Evolutionary conservation across 1,139 yeast species (phyloP).

Genomic region (Yamadazyma diospyri): DNA sequence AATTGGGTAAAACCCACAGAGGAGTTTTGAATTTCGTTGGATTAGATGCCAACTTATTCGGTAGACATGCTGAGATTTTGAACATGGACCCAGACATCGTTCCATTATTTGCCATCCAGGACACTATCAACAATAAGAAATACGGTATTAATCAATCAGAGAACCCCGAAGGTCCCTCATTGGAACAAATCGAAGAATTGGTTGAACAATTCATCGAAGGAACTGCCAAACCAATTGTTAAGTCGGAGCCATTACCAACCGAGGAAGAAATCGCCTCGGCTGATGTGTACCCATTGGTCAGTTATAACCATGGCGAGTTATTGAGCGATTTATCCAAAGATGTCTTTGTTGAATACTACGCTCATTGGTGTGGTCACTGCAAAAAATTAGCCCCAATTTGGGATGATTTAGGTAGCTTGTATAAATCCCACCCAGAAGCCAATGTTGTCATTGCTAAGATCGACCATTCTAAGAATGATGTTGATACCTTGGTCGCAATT

Average conservation of each 20-base stretch:
- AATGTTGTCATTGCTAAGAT: slow-evolving; percentile 78
- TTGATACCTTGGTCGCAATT: slow-evolving; percentile 61
- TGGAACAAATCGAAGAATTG: slow-evolving; percentile 50
- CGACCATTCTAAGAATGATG: slow-evolving; percentile 89
- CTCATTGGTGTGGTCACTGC: slow-evolving; percentile 99
- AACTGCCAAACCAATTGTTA: slow-evolving; percentile 66
- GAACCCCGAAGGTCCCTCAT: slow-evolving; percentile 37
- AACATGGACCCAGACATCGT: slow-evolving; percentile 77
- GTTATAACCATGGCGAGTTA: slow-evolving; percentile 72
- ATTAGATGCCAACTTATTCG: slow-evolving; percentile 76
- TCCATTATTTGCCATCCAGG: slow-evolving; percentile 91
- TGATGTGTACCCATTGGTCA: slow-evolving; percentile 78
- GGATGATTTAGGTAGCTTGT: slow-evolving; percentile 79
- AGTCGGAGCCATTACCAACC: slow-evolving; percentile 82
- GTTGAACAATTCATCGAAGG: slow-evolving; percentile 65
- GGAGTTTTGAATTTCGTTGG: slow-evolving; percentile 87
- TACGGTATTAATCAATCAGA: slow-evolving; percentile 58
- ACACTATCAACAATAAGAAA: slow-evolving; percentile 62
- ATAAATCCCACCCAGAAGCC: slow-evolving; percentile 30
- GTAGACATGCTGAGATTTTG: slow-evolving; percentile 85
- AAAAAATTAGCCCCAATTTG: slow-evolving; percentile 90
- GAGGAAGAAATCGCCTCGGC: slow-evolving; percentile 63
- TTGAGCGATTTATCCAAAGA: slow-evolving; percentile 72
- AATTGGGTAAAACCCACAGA: slow-evolving; percentile 70
- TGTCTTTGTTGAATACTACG: slow-evolving; percentile 89